Conservation (phyloP, 441 rosid species). For the Brassica hybrid region DNA sequence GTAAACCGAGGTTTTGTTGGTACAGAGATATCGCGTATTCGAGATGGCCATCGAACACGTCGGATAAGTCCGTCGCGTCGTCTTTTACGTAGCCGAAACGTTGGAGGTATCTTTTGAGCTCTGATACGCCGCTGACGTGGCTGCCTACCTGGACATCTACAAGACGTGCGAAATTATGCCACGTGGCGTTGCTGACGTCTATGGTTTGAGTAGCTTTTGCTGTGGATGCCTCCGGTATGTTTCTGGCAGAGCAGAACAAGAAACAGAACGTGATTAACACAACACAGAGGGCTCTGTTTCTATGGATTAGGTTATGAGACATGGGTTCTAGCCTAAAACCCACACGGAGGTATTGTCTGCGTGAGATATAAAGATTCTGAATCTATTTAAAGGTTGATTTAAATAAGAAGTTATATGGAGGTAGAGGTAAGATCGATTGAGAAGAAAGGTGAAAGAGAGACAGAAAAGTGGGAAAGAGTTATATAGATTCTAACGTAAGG, state of each 20-base stretch:
- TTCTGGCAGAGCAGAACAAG: not conserved
- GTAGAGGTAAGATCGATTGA: not conserved
- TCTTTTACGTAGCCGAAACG: conserved; percentile 74
- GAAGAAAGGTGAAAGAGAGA: conserved; percentile 9
- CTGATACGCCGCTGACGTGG: conserved; percentile 74
- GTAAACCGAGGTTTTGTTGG: conserved; percentile 68
- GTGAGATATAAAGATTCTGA: conserved; percentile 4
- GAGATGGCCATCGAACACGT: conserved; percentile 63
- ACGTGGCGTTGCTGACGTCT: conserved; percentile 53
- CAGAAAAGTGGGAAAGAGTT: conserved; percentile 4
- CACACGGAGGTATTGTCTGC: not conserved
- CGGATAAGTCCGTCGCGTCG: conserved; percentile 47
- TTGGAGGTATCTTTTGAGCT: conserved; percentile 75
- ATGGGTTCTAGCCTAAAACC: not conserved
- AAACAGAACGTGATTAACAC: not conserved
- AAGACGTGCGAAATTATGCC: conserved; percentile 70
- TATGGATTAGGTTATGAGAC: not conserved
- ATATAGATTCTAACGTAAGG: conserved; percentile 10
- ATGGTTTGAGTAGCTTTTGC: not conserved
- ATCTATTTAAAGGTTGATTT: not conserved
- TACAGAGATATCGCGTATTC: conserved; percentile 59
- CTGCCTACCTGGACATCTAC: conserved; percentile 64
- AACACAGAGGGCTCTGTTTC: not conserved
- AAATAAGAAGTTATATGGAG: not conserved
- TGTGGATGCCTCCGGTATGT: not conserved